phyloP scores from a whole-genome alignment of 352 stramenopile genomes.

The Poterioochromonas sp. region DNA sequence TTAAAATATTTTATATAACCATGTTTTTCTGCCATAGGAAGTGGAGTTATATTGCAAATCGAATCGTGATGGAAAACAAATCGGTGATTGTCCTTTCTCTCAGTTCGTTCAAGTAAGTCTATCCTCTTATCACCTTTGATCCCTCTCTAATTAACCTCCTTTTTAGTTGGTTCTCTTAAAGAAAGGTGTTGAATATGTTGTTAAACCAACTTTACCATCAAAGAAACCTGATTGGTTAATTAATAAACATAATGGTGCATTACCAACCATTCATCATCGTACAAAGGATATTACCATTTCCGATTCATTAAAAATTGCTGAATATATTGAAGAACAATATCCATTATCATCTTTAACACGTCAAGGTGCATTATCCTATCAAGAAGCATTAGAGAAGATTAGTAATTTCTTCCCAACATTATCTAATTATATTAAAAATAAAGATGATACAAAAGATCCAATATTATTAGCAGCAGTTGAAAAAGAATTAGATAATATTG shows the following conservation, averaged over 20 bases:
- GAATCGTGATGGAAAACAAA: conserved; percentile 3
- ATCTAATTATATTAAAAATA: conserved; percentile 5
- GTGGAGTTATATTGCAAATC: not conserved
- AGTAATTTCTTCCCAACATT: not conserved
- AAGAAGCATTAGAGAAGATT: conserved; percentile 22
- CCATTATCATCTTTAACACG: not conserved
- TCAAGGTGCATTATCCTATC: conserved; percentile 21
- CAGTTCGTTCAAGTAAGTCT: conserved; percentile 10
- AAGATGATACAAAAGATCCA: conserved; percentile 2
- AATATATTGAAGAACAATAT: conserved; percentile 24
- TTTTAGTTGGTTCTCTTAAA: not conserved
- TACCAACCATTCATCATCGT: not conserved
- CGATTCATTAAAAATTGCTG: not conserved
- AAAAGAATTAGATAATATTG: conserved; percentile 6
- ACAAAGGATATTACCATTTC: not conserved
- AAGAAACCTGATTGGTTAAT: conserved; percentile 8
- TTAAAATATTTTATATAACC: not conserved
- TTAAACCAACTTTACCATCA: conserved; percentile 5
- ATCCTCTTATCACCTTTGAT: not conserved
- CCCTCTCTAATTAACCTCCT: not conserved
- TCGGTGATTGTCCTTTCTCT: conserved; percentile 20
- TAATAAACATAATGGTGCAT: not conserved
- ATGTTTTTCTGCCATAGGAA: not conserved
- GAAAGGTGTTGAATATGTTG: conserved; percentile 1
- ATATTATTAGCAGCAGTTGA: not conserved